phyloP scores from a whole-genome alignment of 2,329 filamentous ascomycete species.

The Diaporthe helianthi region DNA sequence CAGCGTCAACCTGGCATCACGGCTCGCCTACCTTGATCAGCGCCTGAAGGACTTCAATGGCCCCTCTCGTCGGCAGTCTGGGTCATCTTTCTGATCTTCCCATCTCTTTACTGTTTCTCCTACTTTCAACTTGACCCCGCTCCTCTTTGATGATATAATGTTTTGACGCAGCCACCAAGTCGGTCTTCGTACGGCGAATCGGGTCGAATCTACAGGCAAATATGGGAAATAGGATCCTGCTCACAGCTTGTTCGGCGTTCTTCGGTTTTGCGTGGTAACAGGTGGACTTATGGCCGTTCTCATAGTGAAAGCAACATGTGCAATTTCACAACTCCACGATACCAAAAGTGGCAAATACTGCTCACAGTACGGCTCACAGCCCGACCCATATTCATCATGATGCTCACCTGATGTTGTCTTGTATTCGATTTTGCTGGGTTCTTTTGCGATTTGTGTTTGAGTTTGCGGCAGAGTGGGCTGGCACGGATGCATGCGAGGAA shows the following conservation, averaged over 20 bases:
- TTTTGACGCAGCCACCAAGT: conserved; percentile 18
- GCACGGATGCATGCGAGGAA: conserved; percentile 8
- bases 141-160: conserved; percentile 32
- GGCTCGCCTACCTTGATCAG: conserved; percentile 65
- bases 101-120: conserved; percentile 23
- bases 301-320: not conserved
- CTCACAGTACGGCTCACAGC: conserved; percentile 1
- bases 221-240: not conserved
- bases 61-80: conserved; percentile 53
- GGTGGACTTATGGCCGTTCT: conserved; percentile 6
- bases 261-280: not conserved
- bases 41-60: conserved; percentile 62
- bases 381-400: conserved; percentile 12
- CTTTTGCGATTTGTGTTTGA: not conserved
- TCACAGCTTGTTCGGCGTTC: conserved; percentile 19
- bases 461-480: not conserved
- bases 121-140: conserved; percentile 37
- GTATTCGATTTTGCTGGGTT: not conserved
- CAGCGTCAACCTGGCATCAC: conserved; percentile 55
- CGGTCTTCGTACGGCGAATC: conserved; percentile 8
- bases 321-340: conserved; percentile 15
- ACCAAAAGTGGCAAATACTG: conserved; percentile 6
- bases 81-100: conserved; percentile 54
- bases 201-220: conserved; percentile 27
- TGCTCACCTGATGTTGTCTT: not conserved